Base-by-base conservation (phyloP, 495 filamentous ascomycete species). In the Daldinia caldariorum region DNA sequence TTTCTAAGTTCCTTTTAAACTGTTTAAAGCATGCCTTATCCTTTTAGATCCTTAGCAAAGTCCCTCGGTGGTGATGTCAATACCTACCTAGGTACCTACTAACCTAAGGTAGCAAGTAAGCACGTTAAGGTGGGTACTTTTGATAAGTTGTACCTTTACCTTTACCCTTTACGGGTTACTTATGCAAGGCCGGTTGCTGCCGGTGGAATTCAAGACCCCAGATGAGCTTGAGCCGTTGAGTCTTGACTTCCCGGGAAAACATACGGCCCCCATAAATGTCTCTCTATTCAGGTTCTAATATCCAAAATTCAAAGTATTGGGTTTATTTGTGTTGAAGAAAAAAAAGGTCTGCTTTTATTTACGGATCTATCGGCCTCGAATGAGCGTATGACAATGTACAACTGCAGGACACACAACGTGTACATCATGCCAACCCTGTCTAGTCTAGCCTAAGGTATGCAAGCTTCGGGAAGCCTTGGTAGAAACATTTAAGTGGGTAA, bases 61-160 rank as follows among this genome's bases (percentile, higher is more conserved):
- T 37, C 32, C 53, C 22, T 41, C 56, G 43, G 47, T 72, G 69
- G 69, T 72, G 69, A 72, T 72, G 69, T 72, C 69, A 72, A 65
- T 37, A 43, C 47, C 14, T n/a, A n/a, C n/a, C n/a, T n/a, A n/a
- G n/a, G n/a, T n/a, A n/a, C n/a, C n/a, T n/a, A n/a, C n/a, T n/a
- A n/a, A n/a, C n/a, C n/a, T n/a, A n/a, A n/a, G n/a, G n/a, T n/a
- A n/a, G n/a, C n/a, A n/a, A 32, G 51, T 67, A 34, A 45, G 59
- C 66, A 35, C 34, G 34, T 26, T 26, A 10, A 35, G 34, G 34
- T 35, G 63, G 59, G 54, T 71, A 67, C 69, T 41, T 41, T 59
- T 7, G 59, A 43, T 7, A 63, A 43, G 50, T 62, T 62, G 43
- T 70, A 63, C 59, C 31, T 58, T 58, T 20, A 43, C 62, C 1